phyloP scores from a whole-genome alignment of 2,329 filamentous ascomycete genomes.

The Torrubiella hemipterigena region DNA sequence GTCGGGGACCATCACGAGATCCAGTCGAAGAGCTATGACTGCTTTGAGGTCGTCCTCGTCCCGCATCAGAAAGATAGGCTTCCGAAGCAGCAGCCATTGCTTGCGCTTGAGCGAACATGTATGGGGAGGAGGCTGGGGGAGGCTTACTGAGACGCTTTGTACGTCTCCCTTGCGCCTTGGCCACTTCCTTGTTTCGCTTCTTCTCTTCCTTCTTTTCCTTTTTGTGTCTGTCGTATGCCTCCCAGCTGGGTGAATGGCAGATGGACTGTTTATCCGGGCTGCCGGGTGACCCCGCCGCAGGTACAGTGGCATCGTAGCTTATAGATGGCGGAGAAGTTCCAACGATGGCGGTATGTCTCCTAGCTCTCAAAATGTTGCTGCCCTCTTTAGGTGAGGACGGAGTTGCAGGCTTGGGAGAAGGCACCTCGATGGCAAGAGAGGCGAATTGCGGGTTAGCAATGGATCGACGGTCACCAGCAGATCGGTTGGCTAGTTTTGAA shows the following conservation, averaged over 20 bases:
- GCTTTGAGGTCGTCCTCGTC: constrained; percentile 8
- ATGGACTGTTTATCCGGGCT: constrained; percentile 22
- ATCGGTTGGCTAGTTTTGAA: no score
- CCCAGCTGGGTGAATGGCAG: constrained; percentile 52
- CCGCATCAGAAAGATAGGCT: constrained; percentile 5
- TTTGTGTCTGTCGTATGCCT: constrained; percentile 40
- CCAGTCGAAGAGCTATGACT: no score
- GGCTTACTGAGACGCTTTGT: constrained; percentile 19
- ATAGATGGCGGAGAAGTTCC: constrained; percentile 3
- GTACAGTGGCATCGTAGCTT: constrained; percentile 4
- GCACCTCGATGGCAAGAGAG: no score
- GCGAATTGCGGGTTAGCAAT: background rate
- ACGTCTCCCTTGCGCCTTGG: constrained; percentile 21
- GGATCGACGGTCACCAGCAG: background rate
- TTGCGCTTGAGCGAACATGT: constrained; percentile 7
- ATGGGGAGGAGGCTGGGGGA: constrained; percentile 13
- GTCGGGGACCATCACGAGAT: constrained; percentile 7
- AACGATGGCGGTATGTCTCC: background rate
- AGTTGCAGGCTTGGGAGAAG: no score
- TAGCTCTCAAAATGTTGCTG: constrained; percentile 4
- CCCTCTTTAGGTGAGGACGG: no score
- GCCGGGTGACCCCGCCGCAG: constrained; percentile 1
- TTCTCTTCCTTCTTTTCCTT: constrained; percentile 38
- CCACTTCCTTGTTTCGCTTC: constrained; percentile 26
- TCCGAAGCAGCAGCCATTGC: constrained; percentile 8